Base-by-base conservation (phyloP, 2,329 filamentous ascomycete genomes). In the Pseudogymnoascus destructans region DNA sequence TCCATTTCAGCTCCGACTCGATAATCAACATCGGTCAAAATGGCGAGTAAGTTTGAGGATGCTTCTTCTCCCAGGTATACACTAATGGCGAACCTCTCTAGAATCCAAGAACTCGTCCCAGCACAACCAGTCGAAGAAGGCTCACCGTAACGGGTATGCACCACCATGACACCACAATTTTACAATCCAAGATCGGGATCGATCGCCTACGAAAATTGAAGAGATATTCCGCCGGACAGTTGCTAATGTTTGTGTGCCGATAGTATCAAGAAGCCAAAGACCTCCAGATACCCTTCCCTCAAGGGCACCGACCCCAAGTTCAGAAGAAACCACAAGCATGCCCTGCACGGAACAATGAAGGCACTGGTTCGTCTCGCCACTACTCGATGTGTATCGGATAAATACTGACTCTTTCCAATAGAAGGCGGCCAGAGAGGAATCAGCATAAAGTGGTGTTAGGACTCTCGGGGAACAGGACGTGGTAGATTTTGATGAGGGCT, bases 231-330 rank as follows among this genome's bases (percentile, higher is more conserved):
- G 25, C 46, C n/a, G 25, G 15, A 30, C 25, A 52, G 25, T 9
- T 46, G 36, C 57, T 57, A 36, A 55, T 52, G 2, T 35, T 5
- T 36, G 30, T 56, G 30, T 27, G 54, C 19, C 54, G n/a, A 69
- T 74, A 96, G 92, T 80, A 98, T 98, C 85, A 97, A 97, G 87
- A 97, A 96, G 87, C 93, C 93, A 67, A 96, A 95, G 85, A 97
- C 93, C 74, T 85, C 91, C 78, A 85, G 93, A 81, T 98, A 98
- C 81, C 93, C 93, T 67, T 97, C 92, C 70, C 86, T 98, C 73
- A 96, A 96, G 76, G 93, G 93, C 72, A 93, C 89, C 76, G 93
- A 98, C 80, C 91, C 93, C 75, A 98, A 98, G 86, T 98, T 98
- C 84, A 87, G 93, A 77, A 87, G 93, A 79, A 98, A 98, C 84